Evolutionary conservation across 768 basidiomycete genomes (phyloP).

Genomic region (Boletellus emodensis): DNA sequence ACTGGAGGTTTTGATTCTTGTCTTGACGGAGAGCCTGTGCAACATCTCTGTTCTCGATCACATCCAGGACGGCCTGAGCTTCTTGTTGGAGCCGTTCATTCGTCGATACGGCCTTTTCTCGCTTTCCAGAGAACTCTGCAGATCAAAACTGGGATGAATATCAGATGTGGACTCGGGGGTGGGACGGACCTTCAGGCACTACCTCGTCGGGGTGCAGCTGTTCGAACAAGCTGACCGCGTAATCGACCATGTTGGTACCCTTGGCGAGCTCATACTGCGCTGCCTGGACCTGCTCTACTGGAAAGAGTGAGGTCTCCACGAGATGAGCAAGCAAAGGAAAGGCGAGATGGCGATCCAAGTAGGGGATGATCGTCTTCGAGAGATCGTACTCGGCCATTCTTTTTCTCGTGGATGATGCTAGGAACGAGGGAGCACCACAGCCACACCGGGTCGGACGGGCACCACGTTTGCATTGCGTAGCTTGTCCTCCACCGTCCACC

Average conservation of each 20-base stretch:
- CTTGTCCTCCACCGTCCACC: slow-evolving; percentile 18
- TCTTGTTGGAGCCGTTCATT: slow-evolving; percentile 84
- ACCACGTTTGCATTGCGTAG: slow-evolving; percentile 3
- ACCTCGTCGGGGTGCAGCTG: slow-evolving; percentile 72
- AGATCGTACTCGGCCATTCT: slow-evolving; percentile 89
- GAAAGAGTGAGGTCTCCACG: slow-evolving; percentile 68
- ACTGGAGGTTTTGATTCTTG: slow-evolving; percentile 93
- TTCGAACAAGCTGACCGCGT: slow-evolving; percentile 75
- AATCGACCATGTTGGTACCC: slow-evolving; percentile 98
- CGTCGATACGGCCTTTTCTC: slow-evolving; percentile 76
- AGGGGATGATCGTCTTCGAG: slow-evolving; percentile 84
- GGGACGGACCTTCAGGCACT: slow-evolving; percentile 58
- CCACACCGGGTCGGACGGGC: slow-evolving; percentile 11
- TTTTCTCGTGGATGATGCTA: slow-evolving; percentile 11
- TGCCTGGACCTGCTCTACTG: slow-evolving; percentile 70
- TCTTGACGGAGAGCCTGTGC: slow-evolving; percentile 93
- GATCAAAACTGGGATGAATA: background rate
- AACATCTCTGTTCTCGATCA: slow-evolving; percentile 96
- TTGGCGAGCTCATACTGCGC: slow-evolving; percentile 98
- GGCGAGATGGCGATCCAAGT: slow-evolving; percentile 91
- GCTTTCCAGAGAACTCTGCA: slow-evolving; percentile 80
- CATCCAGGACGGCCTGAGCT: slow-evolving; percentile 89
- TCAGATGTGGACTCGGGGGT: background rate
- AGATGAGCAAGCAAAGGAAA: slow-evolving; percentile 92
- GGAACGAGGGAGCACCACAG: slow-evolving; percentile 15